phyloP scores from a whole-genome alignment of 257 asterid species.

The Primulina eburnea region DNA sequence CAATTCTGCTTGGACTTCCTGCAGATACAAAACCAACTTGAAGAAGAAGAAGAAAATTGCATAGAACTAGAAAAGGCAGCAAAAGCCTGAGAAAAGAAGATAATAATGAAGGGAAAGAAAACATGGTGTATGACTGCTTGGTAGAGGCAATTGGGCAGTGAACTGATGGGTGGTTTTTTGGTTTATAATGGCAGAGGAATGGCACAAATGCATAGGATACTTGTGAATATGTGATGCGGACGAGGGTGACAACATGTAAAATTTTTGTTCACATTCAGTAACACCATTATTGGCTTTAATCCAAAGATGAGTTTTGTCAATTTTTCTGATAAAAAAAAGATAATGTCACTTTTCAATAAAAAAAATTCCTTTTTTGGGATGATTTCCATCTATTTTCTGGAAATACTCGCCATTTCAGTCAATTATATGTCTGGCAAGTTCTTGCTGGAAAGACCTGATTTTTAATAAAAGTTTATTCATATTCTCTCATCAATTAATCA shows the following conservation, averaged over 20 bases:
- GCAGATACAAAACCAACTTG: neutral
- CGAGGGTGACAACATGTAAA: conserved; percentile 22
- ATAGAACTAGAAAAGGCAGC: conserved; percentile 22
- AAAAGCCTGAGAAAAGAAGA: conserved; percentile 21
- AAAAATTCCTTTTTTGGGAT: too few relatives aligned
- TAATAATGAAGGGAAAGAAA: conserved; percentile 25
- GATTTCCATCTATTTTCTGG: neutral
- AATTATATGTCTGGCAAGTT: neutral
- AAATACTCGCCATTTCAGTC: neutral
- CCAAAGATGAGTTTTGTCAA: neutral
- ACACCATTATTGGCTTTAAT: neutral
- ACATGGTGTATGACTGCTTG: neutral
- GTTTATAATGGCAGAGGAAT: conserved; percentile 25
- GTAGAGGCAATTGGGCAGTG: conserved; percentile 6
- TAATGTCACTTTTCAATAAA: neutral
- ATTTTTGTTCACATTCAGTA: neutral
- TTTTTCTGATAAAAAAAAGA: too few relatives aligned
- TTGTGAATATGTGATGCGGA: conserved; percentile 30
- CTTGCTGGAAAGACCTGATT: neutral
- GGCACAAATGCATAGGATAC: conserved; percentile 28
- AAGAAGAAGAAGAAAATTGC: conserved; percentile 22
- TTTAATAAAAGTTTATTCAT: too few relatives aligned
- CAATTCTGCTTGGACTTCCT: conserved; percentile 46
- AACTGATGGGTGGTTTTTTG: neutral
- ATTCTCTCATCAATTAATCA: too few relatives aligned